Base-by-base conservation (phyloP, 306 rosid genomes). In the Medicago arabica region DNA sequence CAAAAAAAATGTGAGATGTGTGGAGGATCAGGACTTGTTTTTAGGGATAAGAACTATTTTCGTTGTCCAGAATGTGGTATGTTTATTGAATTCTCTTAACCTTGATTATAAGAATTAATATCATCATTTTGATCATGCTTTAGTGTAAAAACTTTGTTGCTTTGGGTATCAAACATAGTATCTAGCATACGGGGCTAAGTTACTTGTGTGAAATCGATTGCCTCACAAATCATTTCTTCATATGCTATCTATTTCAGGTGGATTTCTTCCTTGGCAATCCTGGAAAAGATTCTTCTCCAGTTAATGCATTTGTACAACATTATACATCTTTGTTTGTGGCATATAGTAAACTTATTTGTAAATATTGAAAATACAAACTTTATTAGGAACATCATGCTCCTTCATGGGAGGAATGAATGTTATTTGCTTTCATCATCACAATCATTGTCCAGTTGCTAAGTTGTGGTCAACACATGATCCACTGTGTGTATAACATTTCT, bases 201-300 rank as follows among this genome's bases (percentile, higher is more conserved):
- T 28, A 28, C 31, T 28, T 28, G 31, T 28, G 31, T 28, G 31
- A 28, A 28, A 28, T 28, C 31, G 31, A 28, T 28, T 28, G 4
- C 31, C 31, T 28, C 31, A 28, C 4, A 28, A 28, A 28, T 3
- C 28, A 25, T 25, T 25, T 25, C 28, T 49, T 21, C 72, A 28
- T 14, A 21, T 69, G 71, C 7, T 75, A 8, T 75, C 2, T 72
- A 46, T 74, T 80, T 76, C 84, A 89, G 97, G 98, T 28, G 98
- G 98, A 15, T 95, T 92, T 84, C 96, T 90, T 65, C 96, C 98
- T 3, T 94, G 97, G 97, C 97, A 90, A 41, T 90, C 96, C n/a
- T 95, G 98, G 98, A 95, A 82, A 83, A 81, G 91, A 85, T 92
- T 92, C 87, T 92, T 95, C 71, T 87, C 92, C 31, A 93, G 98